Percentiles rank a stretch among this genome's conserved stretches.
Conservation (phyloP, 2,329 filamentous ascomycete species). For the Cladosporium sphaerospermum region DNA sequence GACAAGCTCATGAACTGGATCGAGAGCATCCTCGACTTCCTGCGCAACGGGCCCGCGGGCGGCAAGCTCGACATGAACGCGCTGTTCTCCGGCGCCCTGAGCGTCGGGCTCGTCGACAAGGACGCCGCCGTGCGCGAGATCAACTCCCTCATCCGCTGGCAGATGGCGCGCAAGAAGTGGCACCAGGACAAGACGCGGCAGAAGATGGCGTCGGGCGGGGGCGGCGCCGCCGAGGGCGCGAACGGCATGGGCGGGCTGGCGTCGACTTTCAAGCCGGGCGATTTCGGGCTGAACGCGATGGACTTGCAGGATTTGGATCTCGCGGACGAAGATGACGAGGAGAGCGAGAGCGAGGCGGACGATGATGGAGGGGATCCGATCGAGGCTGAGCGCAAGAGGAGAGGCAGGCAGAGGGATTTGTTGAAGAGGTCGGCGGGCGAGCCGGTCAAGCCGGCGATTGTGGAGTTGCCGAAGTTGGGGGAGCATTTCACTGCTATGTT, state of each 20-base stretch:
- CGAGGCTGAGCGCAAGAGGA: constrained; percentile 71
- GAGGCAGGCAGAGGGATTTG: constrained; percentile 71
- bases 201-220: constrained; percentile 76
- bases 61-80: constrained; percentile 93
- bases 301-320: constrained; percentile 83
- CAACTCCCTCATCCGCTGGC: constrained; percentile 82
- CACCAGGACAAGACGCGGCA: constrained; percentile 95
- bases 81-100: constrained; percentile 73
- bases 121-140: constrained; percentile 71
- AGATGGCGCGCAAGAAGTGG: constrained; percentile 94
- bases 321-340: constrained; percentile 62
- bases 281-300: constrained; percentile 84
- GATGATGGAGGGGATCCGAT: constrained; percentile 76
- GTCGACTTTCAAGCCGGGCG: constrained; percentile 63
- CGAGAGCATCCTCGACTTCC: constrained; percentile 88
- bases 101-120: constrained; percentile 62
- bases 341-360: constrained; percentile 64
- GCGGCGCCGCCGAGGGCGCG: constrained; percentile 46
- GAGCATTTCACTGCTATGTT: constrained; percentile 31
- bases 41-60: constrained; percentile 73
- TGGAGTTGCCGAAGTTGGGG: constrained; percentile 30
- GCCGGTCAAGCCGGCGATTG: constrained; percentile 31
- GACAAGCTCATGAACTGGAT: constrained; percentile 96
- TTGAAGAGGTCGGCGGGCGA: constrained; percentile 43
- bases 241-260: constrained; percentile 49